Percentiles rank a stretch among this genome's conserved stretches.
phyloP scores from a whole-genome alignment of 129 eudicot genomes.

The Mikania micrantha region DNA sequence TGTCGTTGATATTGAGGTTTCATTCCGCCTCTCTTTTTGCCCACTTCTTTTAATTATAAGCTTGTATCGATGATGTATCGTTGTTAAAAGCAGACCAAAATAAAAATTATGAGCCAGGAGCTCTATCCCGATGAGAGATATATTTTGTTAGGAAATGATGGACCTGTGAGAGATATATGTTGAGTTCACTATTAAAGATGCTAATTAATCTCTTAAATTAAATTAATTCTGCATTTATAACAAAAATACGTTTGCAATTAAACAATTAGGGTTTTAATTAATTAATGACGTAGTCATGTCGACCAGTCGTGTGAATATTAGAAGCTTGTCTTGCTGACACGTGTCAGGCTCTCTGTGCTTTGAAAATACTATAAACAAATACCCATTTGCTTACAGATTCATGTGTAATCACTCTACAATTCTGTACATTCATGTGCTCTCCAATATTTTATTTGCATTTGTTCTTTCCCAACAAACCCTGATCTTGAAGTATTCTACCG shows the following conservation, averaged over 20 bases:
- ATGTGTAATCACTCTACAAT: constrained; percentile 18
- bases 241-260: background rate
- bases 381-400: constrained; percentile 32
- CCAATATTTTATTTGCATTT: constrained; percentile 5
- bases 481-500: constrained; percentile 27
- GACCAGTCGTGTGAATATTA: constrained; percentile 15
- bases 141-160: too few relatives aligned
- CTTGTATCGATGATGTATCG: too few relatives aligned
- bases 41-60: too few relatives aligned
- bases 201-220: too few relatives aligned
- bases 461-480: constrained; percentile 35
- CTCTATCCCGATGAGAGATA: too few relatives aligned
- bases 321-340: constrained; percentile 25
- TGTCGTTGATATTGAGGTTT: too few relatives aligned
- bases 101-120: too few relatives aligned
- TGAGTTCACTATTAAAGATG: too few relatives aligned
- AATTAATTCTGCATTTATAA: too few relatives aligned
- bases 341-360: constrained; percentile 29
- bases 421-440: constrained; percentile 41
- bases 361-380: constrained; percentile 32
- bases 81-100: too few relatives aligned
- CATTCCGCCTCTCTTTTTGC: too few relatives aligned
- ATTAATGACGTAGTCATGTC: constrained; percentile 19
- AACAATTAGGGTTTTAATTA: constrained; percentile 5
- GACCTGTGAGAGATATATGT: too few relatives aligned